Percentiles rank a stretch among this genome's conserved stretches.
Evolutionary conservation across 2,329 filamentous ascomycete species (phyloP).

Genomic region (Aureobasidium sp.): DNA sequence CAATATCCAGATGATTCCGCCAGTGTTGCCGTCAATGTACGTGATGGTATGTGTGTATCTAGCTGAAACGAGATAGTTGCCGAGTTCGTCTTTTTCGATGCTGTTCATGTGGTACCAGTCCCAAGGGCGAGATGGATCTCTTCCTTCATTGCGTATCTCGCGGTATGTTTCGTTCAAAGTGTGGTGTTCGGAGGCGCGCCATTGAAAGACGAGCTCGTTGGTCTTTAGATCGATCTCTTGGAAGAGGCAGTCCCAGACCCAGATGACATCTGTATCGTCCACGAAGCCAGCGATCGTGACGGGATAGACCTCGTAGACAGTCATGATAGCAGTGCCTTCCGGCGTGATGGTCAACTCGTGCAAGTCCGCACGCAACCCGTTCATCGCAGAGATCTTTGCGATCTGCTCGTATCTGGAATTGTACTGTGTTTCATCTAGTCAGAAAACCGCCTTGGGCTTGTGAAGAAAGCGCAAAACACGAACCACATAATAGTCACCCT

Average conservation of each 20-base stretch:
- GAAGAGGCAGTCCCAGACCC: conserved; percentile 34
- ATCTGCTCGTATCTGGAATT: conserved; percentile 30
- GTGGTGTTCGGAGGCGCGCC: conserved; percentile 34
- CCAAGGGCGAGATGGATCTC: conserved; percentile 29
- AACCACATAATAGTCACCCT: conserved; percentile 25
- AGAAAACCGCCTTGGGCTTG: neutral
- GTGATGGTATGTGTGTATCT: conserved; percentile 44
- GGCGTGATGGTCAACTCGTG: conserved; percentile 41
- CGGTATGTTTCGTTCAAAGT: neutral
- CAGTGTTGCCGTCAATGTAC: conserved; percentile 42
- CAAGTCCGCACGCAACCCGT: conserved; percentile 30
- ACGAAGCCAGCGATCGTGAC: conserved; percentile 26
- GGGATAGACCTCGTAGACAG: conserved; percentile 33
- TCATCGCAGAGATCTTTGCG: conserved; percentile 32
- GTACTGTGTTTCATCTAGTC: neutral
- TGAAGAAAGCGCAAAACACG: conserved; percentile 19
- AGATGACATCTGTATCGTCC: neutral
- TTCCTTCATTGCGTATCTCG: conserved; percentile 34
- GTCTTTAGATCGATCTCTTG: conserved; percentile 38
- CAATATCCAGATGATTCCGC: conserved; percentile 47
- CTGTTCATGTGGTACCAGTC: conserved; percentile 53
- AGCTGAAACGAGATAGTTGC: conserved; percentile 50
- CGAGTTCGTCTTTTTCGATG: conserved; percentile 44
- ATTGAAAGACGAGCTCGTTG: conserved; percentile 34
- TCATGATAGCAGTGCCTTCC: conserved; percentile 37